phyloP scores from a whole-genome alignment of 129 eudicot genomes.

The Apium graveolens region DNA sequence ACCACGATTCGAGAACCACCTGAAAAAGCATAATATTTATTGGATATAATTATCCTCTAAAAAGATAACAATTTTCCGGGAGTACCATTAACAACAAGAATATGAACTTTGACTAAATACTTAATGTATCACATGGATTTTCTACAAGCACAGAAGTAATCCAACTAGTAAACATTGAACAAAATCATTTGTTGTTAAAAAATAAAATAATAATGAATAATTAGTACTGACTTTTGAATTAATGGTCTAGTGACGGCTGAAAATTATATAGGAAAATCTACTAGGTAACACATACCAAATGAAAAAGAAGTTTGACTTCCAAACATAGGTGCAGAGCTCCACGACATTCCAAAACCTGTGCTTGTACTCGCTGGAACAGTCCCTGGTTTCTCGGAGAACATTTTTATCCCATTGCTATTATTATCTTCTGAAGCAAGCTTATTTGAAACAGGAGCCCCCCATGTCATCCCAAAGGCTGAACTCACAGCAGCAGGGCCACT shows the following conservation, averaged over 20 bases:
- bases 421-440: background rate
- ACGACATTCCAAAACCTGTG: constrained; percentile 27
- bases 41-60: background rate
- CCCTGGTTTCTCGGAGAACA: background rate
- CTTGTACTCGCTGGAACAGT: constrained; percentile 11
- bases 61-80: background rate
- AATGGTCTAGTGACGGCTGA: background rate
- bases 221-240: background rate
- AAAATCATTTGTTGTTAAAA: background rate
- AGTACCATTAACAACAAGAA: background rate
- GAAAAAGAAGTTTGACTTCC: constrained; percentile 41
- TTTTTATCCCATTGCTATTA: background rate
- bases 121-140: background rate
- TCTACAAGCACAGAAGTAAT: background rate
- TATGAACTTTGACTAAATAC: background rate
- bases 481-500: background rate
- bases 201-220: background rate
- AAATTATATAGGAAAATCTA: background rate
- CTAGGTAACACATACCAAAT: constrained; percentile 51
- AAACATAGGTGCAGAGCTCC: constrained; percentile 35
- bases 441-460: constrained; percentile 5
- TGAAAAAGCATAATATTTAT: background rate
- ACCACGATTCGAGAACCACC: no score
- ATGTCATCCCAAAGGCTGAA: constrained; percentile 1
- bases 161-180: background rate